Evolutionary conservation across 495 filamentous ascomycete species (phyloP).

Genomic region (Gamarada debralockiae): DNA sequence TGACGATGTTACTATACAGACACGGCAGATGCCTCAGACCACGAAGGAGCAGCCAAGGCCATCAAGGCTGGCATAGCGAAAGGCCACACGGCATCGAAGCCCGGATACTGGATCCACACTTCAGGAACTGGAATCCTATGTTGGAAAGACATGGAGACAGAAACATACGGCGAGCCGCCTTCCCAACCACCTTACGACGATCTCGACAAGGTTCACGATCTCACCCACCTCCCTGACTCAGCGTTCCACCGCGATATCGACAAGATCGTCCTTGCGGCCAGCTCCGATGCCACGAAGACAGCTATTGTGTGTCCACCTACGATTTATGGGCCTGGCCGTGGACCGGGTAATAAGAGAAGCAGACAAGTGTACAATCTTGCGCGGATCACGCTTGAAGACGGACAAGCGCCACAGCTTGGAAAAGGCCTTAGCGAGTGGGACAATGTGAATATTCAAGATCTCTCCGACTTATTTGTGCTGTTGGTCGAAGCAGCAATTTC

Average conservation of each 20-base stretch:
- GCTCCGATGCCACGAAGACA: conserved; percentile 49
- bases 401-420: conserved; percentile 59
- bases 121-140: conserved; percentile 43
- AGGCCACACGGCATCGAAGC: conserved; percentile 41
- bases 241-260: conserved; percentile 43
- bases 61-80: conserved; percentile 40
- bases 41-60: conserved; percentile 36
- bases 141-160: conserved; percentile 38
- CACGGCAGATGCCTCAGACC: conserved; percentile 43
- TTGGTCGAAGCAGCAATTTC: conserved; percentile 62
- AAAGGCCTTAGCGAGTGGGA: conserved; percentile 69
- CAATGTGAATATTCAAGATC: conserved; percentile 69
- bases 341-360: conserved; percentile 64
- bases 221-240: conserved; percentile 32
- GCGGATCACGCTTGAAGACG: conserved; percentile 51
- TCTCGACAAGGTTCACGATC: conserved; percentile 15
- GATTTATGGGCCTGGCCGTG: conserved; percentile 74
- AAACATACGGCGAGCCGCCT: conserved; percentile 38
- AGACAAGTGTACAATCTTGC: conserved; percentile 59
- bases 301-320: conserved; percentile 75
- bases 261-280: conserved; percentile 36
- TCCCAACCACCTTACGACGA: conserved; percentile 21
- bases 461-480: conserved; percentile 59
- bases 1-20: conserved; percentile 25
- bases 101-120: conserved; percentile 44